Conservation (phyloP, 768 basidiomycete species). For the Boletellus ananas region DNA sequence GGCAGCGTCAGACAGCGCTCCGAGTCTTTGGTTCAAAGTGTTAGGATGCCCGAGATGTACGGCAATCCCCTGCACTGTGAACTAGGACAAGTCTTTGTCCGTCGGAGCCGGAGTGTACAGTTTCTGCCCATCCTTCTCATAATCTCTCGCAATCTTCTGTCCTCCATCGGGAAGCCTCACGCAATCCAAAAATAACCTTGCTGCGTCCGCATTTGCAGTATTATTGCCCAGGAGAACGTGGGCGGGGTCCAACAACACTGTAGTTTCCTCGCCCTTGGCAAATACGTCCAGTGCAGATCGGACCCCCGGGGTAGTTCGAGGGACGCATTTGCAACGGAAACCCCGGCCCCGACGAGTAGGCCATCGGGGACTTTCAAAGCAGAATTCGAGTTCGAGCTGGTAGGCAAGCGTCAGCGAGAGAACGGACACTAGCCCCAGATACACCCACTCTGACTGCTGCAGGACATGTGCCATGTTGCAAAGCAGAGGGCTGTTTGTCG, state of each 20-base stretch:
- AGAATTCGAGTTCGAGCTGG: neutral
- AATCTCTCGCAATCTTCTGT: slow-evolving; percentile 39
- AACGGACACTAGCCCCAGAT: neutral
- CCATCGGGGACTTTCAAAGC: slow-evolving; percentile 2
- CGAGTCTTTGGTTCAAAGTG: too few species aligned
- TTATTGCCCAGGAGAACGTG: slow-evolving; percentile 38
- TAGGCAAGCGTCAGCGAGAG: neutral
- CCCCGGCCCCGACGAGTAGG: slow-evolving; percentile 3
- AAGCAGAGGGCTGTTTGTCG: neutral
- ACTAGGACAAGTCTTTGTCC: neutral
- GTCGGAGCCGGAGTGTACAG: slow-evolving; percentile 34
- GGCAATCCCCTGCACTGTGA: too few species aligned
- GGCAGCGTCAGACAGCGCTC: too few species aligned
- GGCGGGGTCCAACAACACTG: slow-evolving; percentile 44
- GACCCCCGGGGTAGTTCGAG: slow-evolving; percentile 25
- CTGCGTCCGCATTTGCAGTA: slow-evolving; percentile 27
- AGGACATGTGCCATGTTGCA: slow-evolving; percentile 2
- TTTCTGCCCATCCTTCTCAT: slow-evolving; percentile 33
- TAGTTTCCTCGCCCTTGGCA: slow-evolving; percentile 34
- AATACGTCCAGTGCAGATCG: slow-evolving; percentile 35
- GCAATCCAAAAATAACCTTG: slow-evolving; percentile 44
- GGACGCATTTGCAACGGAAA: neutral
- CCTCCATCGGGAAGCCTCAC: slow-evolving; percentile 38
- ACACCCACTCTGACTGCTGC: slow-evolving; percentile 2
- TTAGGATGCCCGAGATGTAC: too few species aligned